A percentile compares a stretch with the other conserved stretches of the same genome.
Evolutionary conservation across 331 rosid genomes (phyloP).

Genomic region (Malus hybrid): DNA sequence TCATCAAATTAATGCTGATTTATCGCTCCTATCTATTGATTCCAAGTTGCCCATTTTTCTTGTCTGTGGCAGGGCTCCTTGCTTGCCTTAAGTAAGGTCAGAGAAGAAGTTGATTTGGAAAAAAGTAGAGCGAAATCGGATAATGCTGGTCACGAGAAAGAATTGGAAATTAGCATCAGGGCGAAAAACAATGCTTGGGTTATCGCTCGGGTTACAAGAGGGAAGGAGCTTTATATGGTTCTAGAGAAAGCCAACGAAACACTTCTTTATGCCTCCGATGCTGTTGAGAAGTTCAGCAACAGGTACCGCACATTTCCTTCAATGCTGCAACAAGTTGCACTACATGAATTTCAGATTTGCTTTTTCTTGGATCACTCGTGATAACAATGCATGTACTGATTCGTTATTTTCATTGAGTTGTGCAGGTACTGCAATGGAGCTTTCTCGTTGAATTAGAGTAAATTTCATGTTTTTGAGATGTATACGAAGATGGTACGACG

Average conservation of each 20-base stretch:
- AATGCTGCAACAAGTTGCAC: background rate
- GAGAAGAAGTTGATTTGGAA: constrained; percentile 87
- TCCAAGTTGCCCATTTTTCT: constrained; percentile 1
- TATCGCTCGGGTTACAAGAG: constrained; percentile 69
- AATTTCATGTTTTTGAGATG: background rate
- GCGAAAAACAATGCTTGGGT: constrained; percentile 96
- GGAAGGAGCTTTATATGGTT: constrained; percentile 91
- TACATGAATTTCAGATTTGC: too few relatives aligned
- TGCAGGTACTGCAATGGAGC: constrained; percentile 82
- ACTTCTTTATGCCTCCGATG: constrained; percentile 85
- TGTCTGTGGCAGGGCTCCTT: constrained; percentile 66
- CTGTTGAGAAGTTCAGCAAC: constrained; percentile 94
- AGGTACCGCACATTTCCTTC: constrained; percentile 30
- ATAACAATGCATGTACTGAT: background rate
- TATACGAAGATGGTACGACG: background rate
- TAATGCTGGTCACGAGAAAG: constrained; percentile 43
- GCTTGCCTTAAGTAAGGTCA: constrained; percentile 70
- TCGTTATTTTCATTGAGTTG: constrained; percentile 5
- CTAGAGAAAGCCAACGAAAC: constrained; percentile 94
- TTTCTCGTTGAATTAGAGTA: constrained; percentile 68
- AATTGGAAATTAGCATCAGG: constrained; percentile 74
- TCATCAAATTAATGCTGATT: background rate
- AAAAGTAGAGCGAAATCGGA: constrained; percentile 58
- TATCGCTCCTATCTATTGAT: background rate
- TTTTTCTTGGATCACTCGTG: background rate